Evolutionary conservation across 345 rosid species (phyloP).

Genomic region (Corchorus capsularis): DNA sequence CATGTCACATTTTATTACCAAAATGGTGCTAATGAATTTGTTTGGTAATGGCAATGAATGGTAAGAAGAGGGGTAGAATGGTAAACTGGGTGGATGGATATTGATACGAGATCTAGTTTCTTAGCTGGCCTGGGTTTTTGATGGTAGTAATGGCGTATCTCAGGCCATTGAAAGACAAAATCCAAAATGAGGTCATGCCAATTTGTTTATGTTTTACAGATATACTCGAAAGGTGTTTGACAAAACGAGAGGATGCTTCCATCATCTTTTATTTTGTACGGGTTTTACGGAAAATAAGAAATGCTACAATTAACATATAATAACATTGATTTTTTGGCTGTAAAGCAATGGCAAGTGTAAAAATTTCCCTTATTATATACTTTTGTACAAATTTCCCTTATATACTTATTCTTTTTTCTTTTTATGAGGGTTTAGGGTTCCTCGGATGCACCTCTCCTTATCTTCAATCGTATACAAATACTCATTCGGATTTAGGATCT

Average conservation of each 20-base stretch:
- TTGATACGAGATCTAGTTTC: slow-evolving; percentile 2
- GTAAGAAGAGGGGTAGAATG: neutral
- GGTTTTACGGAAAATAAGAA: neutral
- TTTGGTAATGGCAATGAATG: no score
- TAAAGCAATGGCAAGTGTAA: neutral
- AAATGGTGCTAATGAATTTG: neutral
- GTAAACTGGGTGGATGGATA: neutral
- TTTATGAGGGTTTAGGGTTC: no score
- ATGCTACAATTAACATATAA: no score
- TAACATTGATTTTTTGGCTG: neutral
- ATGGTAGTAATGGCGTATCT: neutral
- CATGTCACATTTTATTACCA: slow-evolving; percentile 12
- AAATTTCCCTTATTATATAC: no score
- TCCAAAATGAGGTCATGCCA: slow-evolving; percentile 23
- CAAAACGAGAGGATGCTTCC: neutral
- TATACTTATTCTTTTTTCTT: neutral
- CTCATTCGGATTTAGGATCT: no score
- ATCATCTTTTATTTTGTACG: slow-evolving; percentile 1
- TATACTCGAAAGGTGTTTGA: slow-evolving; percentile 16
- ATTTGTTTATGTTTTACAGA: slow-evolving; percentile 14
- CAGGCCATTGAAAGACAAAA: slow-evolving; percentile 16
- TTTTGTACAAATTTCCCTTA: neutral
- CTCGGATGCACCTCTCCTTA: no score
- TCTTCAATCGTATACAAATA: no score
- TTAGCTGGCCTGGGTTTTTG: slow-evolving; percentile 20